phyloP scores from a whole-genome alignment of 345 rosid species.

The Linum trigynum region DNA sequence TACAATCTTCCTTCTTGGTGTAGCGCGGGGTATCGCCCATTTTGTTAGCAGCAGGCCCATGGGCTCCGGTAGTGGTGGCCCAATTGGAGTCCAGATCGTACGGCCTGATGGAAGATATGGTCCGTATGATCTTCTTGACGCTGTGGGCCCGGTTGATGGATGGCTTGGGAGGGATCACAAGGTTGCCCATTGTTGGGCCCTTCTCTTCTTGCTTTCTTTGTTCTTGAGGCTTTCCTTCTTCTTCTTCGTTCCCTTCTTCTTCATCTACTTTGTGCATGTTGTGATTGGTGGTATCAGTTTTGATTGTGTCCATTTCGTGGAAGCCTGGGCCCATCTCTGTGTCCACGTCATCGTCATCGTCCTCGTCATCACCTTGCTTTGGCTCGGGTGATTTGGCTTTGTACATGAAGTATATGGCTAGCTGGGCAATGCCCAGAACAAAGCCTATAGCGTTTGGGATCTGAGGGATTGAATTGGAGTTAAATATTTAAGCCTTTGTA shows the following conservation, averaged over 20 bases:
- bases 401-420: conserved; percentile 36
- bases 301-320: not conserved
- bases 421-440: conserved; percentile 38
- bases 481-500: not conserved
- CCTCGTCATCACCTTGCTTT: conserved; percentile 11
- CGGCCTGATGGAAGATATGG: conserved; percentile 19
- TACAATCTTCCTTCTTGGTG: not conserved
- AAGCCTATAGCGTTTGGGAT: conserved; percentile 47
- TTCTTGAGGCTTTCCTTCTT: conserved; percentile 18
- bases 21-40: not conserved
- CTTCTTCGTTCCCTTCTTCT: not conserved
- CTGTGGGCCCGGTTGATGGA: conserved; percentile 18
- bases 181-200: conserved; percentile 12
- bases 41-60: not conserved
- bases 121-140: conserved; percentile 20
- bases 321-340: not conserved
- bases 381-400: conserved; percentile 22
- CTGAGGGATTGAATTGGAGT: conserved; percentile 12
- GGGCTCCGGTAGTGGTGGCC: not conserved
- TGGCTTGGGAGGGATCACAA: conserved; percentile 23
- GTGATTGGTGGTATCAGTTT: not conserved
- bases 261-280: not conserved
- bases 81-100: conserved; percentile 20
- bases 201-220: conserved; percentile 20
- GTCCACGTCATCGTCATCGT: conserved; percentile 24